phyloP scores from a whole-genome alignment of 257 asterid genomes.

The Solanum clarkiae region DNA sequence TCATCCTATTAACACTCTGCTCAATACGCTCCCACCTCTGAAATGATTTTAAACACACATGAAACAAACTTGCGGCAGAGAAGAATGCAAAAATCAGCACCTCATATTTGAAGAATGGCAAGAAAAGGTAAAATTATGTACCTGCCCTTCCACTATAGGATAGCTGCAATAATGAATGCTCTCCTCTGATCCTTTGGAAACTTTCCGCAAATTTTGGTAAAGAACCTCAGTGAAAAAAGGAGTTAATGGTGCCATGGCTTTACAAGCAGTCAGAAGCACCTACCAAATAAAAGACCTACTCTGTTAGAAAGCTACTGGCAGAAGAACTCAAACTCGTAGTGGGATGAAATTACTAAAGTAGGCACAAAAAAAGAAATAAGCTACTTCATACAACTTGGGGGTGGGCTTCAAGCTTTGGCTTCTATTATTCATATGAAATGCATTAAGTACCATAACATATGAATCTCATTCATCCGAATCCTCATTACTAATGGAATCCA shows the following conservation, averaged over 20 bases:
- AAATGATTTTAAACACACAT: neutral
- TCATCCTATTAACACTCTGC: constrained; percentile 86
- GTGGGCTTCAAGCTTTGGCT: neutral
- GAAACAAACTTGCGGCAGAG: neutral
- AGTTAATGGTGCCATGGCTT: constrained; percentile 96
- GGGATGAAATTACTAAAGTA: neutral
- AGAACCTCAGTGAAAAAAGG: constrained; percentile 95
- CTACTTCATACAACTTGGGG: neutral
- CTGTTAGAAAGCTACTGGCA: neutral
- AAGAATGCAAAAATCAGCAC: neutral
- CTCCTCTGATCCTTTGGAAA: constrained; percentile 48
- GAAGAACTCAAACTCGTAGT: neutral
- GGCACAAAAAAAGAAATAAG: neutral
- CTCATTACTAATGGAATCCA: too few relatives aligned
- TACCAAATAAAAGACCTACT: neutral
- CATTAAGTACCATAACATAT: neutral
- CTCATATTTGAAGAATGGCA: neutral
- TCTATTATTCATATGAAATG: neutral
- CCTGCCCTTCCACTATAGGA: constrained; percentile 80
- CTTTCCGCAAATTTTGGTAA: constrained; percentile 81
- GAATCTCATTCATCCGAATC: neutral
- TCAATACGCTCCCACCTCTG: constrained; percentile 79
- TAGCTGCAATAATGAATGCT: constrained; percentile 88
- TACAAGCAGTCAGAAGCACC: constrained; percentile 84
- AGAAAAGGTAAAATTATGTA: neutral